A percentile compares a stretch with the other conserved stretches of the same genome.
Evolutionary conservation across 23 red algal genomes (phyloP).

Genomic region (Porphyridium purpureum): DNA sequence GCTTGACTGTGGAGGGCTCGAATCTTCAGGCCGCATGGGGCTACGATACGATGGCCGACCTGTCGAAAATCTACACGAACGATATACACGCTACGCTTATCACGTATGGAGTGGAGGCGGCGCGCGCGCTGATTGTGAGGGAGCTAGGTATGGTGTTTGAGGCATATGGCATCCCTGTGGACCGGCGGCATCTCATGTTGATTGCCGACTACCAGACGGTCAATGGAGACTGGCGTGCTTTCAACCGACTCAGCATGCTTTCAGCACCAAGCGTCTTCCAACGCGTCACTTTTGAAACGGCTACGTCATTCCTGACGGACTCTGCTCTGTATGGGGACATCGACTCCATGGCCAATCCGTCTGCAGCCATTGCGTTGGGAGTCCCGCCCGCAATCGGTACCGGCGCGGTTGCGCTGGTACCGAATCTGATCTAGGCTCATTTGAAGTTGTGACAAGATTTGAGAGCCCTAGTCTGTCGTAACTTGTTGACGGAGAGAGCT

Average conservation of each 20-base stretch:
- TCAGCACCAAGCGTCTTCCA: constrained; percentile 45
- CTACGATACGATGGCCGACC: constrained; percentile 30
- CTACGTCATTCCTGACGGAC: constrained; percentile 63
- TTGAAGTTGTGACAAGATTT: too few relatives aligned
- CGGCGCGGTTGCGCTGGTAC: constrained; percentile 40
- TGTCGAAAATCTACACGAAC: constrained; percentile 47
- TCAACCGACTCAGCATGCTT: constrained; percentile 60
- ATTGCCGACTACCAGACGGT: constrained; percentile 85
- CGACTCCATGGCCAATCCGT: constrained; percentile 39
- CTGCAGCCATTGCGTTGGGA: constrained; percentile 28
- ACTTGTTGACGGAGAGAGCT: too few relatives aligned
- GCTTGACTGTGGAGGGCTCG: constrained; percentile 50
- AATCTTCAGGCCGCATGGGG: constrained; percentile 51
- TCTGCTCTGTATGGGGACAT: constrained; percentile 30
- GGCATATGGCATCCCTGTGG: constrained; percentile 93
- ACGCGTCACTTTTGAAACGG: constrained; percentile 80
- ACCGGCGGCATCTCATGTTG: constrained; percentile 63
- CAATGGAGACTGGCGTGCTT: constrained; percentile 46
- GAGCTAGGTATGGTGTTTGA: constrained; percentile 64
- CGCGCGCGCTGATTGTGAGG: constrained; percentile 33
- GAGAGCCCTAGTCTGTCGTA: too few relatives aligned
- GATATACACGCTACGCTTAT: constrained; percentile 62
- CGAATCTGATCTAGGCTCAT: too few relatives aligned
- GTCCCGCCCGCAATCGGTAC: constrained; percentile 33
- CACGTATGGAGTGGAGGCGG: constrained; percentile 81